Base-by-base conservation (phyloP, 164 flowering plant species). In the Akebia trifoliata region DNA sequence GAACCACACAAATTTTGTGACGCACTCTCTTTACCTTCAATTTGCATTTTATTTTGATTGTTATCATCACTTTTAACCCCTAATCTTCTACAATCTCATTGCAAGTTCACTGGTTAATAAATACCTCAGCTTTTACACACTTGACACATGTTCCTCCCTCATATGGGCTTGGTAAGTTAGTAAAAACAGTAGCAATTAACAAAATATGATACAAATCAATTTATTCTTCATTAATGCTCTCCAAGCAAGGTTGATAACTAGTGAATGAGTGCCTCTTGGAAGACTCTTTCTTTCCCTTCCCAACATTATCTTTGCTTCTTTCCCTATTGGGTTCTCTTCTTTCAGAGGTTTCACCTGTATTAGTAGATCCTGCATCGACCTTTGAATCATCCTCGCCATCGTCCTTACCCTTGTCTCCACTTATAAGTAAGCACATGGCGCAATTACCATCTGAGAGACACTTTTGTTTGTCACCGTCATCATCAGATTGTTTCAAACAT, bases 201-300 rank as follows among this genome's bases (percentile, higher is more conserved):
- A 42, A 44, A 14, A 43, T 38, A 9, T 43, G 24, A 43, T 12
- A 20, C 25, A 7, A 11, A 50, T 15, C 20, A 39, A 40, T 45
- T 48, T 28, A 58, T 44, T 78, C 78, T 61, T 78, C 76, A 6
- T 0, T 9, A 29, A 79, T 68, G 58, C 81, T 74, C 35, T 71
- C 69, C 29, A 81, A 62, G 56, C 29, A 62, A 34, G 82, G 85
- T 11, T 76, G 76, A 83, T 80, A 80, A 30, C 62, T 36, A 55
- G 54, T 15, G n/a, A 64, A 54, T 22, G 46, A 0, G 8, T 20
- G 36, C 45, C 71, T 47, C 62, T 34, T 73, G 0, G 66, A 70
- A 6, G 75, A 59, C 18, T 45, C 48, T 24, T 30, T 59, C 42
- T 36, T 6, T 21, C 51, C 55, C 35, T 40, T 62, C 29, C 57